Percentiles rank a stretch among this genome's conserved stretches.
Conservation (phyloP, 495 filamentous ascomycete species). For the Penicillium cataractarum region DNA sequence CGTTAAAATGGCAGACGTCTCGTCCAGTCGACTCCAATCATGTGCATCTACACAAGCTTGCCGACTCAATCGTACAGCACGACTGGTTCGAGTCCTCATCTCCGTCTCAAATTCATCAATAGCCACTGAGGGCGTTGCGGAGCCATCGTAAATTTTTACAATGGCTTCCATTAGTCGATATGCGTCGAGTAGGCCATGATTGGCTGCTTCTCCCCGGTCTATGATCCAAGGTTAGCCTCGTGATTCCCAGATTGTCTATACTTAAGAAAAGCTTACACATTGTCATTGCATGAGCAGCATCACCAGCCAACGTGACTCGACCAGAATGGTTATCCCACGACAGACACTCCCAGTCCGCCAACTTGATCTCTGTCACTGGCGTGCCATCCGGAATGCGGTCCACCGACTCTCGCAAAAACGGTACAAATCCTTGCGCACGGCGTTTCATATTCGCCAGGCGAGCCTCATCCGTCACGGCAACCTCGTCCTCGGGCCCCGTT, state of each 20-base stretch:
- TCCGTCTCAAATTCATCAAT: slow-evolving; percentile 56
- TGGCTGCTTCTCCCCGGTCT: slow-evolving; percentile 59
- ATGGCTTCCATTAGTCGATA: slow-evolving; percentile 31
- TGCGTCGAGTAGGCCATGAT: slow-evolving; percentile 58
- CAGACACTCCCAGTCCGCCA: slow-evolving; percentile 54
- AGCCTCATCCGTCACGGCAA: slow-evolving; percentile 42
- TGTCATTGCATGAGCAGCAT: slow-evolving; percentile 66
- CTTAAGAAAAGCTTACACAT: slow-evolving; percentile 47
- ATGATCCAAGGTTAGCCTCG: neutral
- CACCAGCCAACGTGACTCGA: slow-evolving; percentile 56
- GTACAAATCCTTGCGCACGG: slow-evolving; percentile 52
- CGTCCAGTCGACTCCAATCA: slow-evolving; percentile 45
- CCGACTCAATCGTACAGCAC: slow-evolving; percentile 58
- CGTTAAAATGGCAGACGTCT: slow-evolving; percentile 32
- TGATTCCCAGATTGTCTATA: neutral
- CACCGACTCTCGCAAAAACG: slow-evolving; percentile 52
- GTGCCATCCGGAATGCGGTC: slow-evolving; percentile 43
- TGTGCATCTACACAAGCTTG: slow-evolving; percentile 65
- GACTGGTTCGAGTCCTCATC: slow-evolving; percentile 51
- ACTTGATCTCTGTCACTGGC: slow-evolving; percentile 50
- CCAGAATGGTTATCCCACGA: slow-evolving; percentile 53
- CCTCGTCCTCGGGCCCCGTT: slow-evolving; percentile 25
- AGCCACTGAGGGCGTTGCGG: slow-evolving; percentile 28
- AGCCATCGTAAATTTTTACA: slow-evolving; percentile 16
- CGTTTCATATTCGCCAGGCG: slow-evolving; percentile 54